Conservation (phyloP, 768 basidiomycete genomes). For the Phaeolepiota aurea region DNA sequence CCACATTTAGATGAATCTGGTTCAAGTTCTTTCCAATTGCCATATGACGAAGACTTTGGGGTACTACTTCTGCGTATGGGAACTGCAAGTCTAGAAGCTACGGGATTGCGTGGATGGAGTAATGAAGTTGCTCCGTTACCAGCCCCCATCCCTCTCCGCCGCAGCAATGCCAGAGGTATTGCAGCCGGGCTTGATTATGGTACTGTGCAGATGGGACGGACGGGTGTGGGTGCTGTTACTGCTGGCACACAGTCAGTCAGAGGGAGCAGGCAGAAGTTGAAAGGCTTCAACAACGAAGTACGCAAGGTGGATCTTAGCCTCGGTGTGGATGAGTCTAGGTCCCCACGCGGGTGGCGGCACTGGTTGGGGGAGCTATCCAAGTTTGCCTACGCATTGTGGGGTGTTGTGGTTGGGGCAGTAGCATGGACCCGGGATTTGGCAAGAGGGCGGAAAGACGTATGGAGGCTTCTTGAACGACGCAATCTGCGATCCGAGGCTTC, state of each 20-base stretch:
- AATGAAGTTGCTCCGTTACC: slow-evolving; percentile 61
- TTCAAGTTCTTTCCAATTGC: slow-evolving; percentile 24
- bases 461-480: slow-evolving; percentile 1
- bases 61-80: slow-evolving; percentile 65
- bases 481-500: slow-evolving; percentile 8
- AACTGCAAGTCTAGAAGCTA: slow-evolving; percentile 69
- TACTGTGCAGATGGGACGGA: slow-evolving; percentile 21
- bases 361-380: slow-evolving; percentile 10
- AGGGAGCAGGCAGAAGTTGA: slow-evolving; percentile 3
- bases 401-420: slow-evolving; percentile 16
- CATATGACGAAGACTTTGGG: slow-evolving; percentile 66
- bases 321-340: slow-evolving; percentile 4
- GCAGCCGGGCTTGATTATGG: slow-evolving; percentile 11
- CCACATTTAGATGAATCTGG: neutral
- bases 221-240: slow-evolving; percentile 18
- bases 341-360: slow-evolving; percentile 8
- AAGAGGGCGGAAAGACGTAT: slow-evolving; percentile 10
- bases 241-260: neutral
- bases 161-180: neutral
- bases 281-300: slow-evolving; percentile 18
- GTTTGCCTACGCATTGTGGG: slow-evolving; percentile 16
- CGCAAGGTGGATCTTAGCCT: slow-evolving; percentile 15
- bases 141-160: slow-evolving; percentile 8
- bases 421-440: slow-evolving; percentile 9
- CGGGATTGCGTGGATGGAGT: slow-evolving; percentile 60